Evolutionary conservation across 1,284 basidiomycete genomes (phyloP).

Genomic region (Tremellales sp.): DNA sequence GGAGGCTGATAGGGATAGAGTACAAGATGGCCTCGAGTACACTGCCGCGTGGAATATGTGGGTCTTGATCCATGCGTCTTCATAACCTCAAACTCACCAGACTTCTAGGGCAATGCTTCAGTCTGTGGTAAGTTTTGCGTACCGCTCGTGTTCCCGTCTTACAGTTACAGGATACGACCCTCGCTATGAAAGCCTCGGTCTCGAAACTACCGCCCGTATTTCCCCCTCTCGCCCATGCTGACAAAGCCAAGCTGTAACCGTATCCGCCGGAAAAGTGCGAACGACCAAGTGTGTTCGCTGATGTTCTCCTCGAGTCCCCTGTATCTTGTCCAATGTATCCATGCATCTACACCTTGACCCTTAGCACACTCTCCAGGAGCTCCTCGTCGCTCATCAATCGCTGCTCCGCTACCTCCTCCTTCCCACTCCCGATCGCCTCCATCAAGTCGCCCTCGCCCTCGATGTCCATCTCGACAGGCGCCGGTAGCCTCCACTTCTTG

Average conservation of each 20-base stretch:
- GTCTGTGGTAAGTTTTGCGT: constrained; percentile 56
- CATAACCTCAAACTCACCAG: background rate
- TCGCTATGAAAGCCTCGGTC: constrained; percentile 50
- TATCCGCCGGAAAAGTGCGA: too few relatives aligned
- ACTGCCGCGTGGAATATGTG: constrained; percentile 69
- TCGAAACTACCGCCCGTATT: constrained; percentile 46
- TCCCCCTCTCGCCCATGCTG: constrained; percentile 21
- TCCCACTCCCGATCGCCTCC: background rate
- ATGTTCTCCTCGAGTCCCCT: too few relatives aligned
- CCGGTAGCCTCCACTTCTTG: constrained; percentile 36
- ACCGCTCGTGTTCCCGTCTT: background rate
- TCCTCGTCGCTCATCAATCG: background rate
- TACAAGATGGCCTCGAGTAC: constrained; percentile 73
- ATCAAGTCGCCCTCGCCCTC: constrained; percentile 9
- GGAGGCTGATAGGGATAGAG: constrained; percentile 50
- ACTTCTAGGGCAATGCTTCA: constrained; percentile 53
- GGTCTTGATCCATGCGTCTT: constrained; percentile 8
- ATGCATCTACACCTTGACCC: too few relatives aligned
- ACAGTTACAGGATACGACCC: constrained; percentile 42
- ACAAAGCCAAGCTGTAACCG: too few relatives aligned
- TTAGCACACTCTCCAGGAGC: too few relatives aligned
- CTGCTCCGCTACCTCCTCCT: background rate
- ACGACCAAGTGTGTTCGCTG: too few relatives aligned
- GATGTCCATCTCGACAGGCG: constrained; percentile 9
- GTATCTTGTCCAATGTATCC: too few relatives aligned